phyloP scores from a whole-genome alignment of 2,329 filamentous ascomycete genomes.

The Hymenoscyphus scutula region DNA sequence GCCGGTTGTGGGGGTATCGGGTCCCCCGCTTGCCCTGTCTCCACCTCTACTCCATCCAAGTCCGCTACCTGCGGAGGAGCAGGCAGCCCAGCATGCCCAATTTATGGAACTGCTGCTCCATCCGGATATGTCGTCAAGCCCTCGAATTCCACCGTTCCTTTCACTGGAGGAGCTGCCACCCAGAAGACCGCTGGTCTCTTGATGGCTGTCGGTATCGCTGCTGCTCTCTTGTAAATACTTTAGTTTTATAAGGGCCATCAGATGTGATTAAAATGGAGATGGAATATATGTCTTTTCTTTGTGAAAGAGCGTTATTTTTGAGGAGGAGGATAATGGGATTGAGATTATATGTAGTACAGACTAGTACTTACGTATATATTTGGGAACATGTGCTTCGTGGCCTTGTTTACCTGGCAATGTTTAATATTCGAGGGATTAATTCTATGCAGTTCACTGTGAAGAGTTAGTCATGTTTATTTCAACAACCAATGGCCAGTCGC shows the following conservation, averaged over 20 bases:
- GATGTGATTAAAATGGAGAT: not conserved
- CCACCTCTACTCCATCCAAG: slow-evolving; percentile 1
- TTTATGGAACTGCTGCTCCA: slow-evolving; percentile 11
- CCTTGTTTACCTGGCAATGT: not conserved
- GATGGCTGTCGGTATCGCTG: slow-evolving; percentile 25
- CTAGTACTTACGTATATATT: not conserved
- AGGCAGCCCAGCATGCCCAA: slow-evolving; percentile 5
- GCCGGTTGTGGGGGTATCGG: not conserved
- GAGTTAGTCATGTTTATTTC: not conserved
- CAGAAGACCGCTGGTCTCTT: slow-evolving; percentile 27
- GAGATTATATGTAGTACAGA: not conserved
- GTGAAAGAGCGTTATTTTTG: not conserved
- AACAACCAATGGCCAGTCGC: no score
- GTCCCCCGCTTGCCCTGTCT: not conserved
- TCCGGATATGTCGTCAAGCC: slow-evolving; percentile 3
- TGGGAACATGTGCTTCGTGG: not conserved
- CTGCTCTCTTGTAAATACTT: slow-evolving; percentile 26
- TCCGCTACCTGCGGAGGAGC: not conserved
- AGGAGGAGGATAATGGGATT: not conserved
- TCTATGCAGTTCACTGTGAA: not conserved
- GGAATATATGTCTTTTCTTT: not conserved
- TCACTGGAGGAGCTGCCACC: slow-evolving; percentile 23
- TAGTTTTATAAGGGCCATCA: not conserved
- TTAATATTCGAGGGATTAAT: not conserved
- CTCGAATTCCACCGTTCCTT: slow-evolving; percentile 15